Percentiles rank a stretch among this genome's conserved stretches.
Conservation (phyloP, 768 basidiomycete genomes). For the Leccinum barrowsii region DNA sequence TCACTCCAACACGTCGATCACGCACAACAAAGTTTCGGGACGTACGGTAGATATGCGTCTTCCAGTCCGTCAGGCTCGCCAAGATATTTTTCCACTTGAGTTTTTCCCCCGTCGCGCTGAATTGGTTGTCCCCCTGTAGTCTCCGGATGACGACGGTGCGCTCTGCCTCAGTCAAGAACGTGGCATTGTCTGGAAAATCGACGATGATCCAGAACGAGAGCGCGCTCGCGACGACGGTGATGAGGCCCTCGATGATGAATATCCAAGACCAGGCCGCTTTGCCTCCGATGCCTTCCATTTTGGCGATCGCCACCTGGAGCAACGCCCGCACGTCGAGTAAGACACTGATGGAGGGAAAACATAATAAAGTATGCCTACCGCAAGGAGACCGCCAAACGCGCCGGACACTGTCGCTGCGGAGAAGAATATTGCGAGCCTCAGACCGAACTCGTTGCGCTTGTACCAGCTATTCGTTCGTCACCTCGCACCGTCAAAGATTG, state of each 20-base stretch:
- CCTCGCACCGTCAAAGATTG: slow-evolving; percentile 35
- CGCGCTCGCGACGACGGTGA: slow-evolving; percentile 61
- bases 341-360: background rate
- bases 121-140: slow-evolving; percentile 64
- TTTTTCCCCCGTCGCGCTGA: slow-evolving; percentile 68
- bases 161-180: slow-evolving; percentile 68
- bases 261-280: slow-evolving; percentile 71
- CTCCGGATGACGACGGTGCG: slow-evolving; percentile 62
- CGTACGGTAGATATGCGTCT: slow-evolving; percentile 52
- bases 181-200: slow-evolving; percentile 81
- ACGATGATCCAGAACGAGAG: slow-evolving; percentile 75
- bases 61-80: slow-evolving; percentile 65
- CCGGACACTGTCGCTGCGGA: slow-evolving; percentile 77
- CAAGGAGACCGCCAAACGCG: slow-evolving; percentile 74
- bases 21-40: background rate
- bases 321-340: background rate
- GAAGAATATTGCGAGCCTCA: slow-evolving; percentile 65
- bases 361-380: slow-evolving; percentile 37
- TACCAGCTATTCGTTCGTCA: slow-evolving; percentile 46
- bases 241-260: slow-evolving; percentile 71
- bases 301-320: slow-evolving; percentile 45
- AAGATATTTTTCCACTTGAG: slow-evolving; percentile 56
- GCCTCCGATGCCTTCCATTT: slow-evolving; percentile 67
- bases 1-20: background rate
- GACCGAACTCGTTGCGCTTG: slow-evolving; percentile 71